Conservation (phyloP, 1,284 basidiomycete species). For the Wolfiporia cocos region DNA sequence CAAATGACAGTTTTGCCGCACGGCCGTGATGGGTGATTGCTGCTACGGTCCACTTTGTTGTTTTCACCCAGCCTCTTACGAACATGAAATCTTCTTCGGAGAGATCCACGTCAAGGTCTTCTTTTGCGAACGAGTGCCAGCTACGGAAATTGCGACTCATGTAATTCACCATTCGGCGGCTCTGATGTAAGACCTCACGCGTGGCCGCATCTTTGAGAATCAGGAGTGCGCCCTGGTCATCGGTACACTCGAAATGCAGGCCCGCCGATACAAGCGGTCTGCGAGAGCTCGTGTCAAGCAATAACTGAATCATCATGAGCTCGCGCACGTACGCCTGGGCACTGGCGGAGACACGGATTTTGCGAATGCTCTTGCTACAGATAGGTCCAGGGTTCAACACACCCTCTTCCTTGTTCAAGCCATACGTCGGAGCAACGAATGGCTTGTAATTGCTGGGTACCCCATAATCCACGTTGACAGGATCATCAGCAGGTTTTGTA, state of each 20-base stretch:
- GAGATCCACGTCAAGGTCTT: slow-evolving; percentile 1
- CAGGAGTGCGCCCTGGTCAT: slow-evolving; percentile 8
- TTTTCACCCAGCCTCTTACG: slow-evolving; percentile 8
- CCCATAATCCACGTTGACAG: slow-evolving; percentile 4
- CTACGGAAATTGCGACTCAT: slow-evolving; percentile 1
- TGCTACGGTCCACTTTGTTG: slow-evolving; percentile 6
- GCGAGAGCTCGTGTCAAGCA: no score
- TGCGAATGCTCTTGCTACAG: neutral
- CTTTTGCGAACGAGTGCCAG: slow-evolving; percentile 1
- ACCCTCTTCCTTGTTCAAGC: neutral
- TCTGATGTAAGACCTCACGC: slow-evolving; percentile 1
- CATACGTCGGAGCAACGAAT: neutral
- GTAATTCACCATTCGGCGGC: slow-evolving; percentile 2
- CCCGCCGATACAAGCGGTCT: no score
- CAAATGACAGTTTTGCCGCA: neutral
- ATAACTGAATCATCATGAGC: no score
- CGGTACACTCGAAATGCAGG: slow-evolving; percentile 4
- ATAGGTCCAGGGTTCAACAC: neutral
- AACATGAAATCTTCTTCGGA: slow-evolving; percentile 6
- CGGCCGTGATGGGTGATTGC: slow-evolving; percentile 1
- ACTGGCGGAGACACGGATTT: neutral
- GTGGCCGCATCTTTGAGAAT: slow-evolving; percentile 7
- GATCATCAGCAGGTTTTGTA: slow-evolving; percentile 1
- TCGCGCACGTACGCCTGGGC: no score
- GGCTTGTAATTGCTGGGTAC: slow-evolving; percentile 2